These are phyloP conservation scores for Hypocreales sp. DNA, from an alignment of 2,329 filamentous ascomycete species.

Conservation along the genomic window DNA sequence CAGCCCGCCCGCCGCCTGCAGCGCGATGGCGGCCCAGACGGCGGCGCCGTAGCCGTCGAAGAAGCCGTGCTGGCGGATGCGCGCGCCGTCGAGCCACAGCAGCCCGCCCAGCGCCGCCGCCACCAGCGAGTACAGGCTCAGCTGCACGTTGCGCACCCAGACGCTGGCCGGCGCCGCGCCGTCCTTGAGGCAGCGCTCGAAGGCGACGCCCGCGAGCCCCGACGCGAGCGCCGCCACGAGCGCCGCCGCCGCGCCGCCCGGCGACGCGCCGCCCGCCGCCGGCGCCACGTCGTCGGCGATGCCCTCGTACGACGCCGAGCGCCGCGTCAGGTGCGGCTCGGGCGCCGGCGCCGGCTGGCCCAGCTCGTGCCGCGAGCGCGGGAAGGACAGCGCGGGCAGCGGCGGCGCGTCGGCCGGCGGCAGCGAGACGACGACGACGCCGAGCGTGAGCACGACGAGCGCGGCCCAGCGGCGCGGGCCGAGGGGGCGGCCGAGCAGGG, in stretches of 20 bases:
- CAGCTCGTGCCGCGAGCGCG: conserved; percentile 63
- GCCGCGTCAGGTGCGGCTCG: conserved; percentile 27
- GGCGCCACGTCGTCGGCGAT: conserved; percentile 47
- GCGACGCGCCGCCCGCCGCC: conserved; percentile 53
- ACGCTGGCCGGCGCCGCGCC: conserved; percentile 60
- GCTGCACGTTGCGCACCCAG: conserved; percentile 89
- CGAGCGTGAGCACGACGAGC: conserved; percentile 62
- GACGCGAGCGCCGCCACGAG: conserved; percentile 66
- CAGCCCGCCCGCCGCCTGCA: conserved; percentile 75
- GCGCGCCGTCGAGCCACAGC: conserved; percentile 70
- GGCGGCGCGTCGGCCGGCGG: conserved; percentile 47
- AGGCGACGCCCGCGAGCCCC: conserved; percentile 72
- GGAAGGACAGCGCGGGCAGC: conserved; percentile 54
- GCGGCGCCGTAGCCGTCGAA: conserved; percentile 90
- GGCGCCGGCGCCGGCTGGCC: conserved; percentile 31
- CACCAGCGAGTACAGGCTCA: conserved; percentile 88
- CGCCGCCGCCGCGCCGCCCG: conserved; percentile 65
- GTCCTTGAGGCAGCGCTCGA: conserved; percentile 85
- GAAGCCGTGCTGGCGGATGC: conserved; percentile 73
- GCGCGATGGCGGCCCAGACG: conserved; percentile 71
- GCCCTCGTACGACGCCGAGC: conserved; percentile 82
- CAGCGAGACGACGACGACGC: conserved; percentile 74
- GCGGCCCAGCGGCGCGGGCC: conserved; percentile 65
- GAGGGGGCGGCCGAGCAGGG: conserved; percentile 57
- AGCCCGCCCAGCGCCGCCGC: conserved; percentile 78